A percentile compares a stretch with the other conserved stretches of the same genome.
Evolutionary conservation across 2,329 filamentous ascomycete species (phyloP).

Genomic region (Colletotrichum noveboracense): DNA sequence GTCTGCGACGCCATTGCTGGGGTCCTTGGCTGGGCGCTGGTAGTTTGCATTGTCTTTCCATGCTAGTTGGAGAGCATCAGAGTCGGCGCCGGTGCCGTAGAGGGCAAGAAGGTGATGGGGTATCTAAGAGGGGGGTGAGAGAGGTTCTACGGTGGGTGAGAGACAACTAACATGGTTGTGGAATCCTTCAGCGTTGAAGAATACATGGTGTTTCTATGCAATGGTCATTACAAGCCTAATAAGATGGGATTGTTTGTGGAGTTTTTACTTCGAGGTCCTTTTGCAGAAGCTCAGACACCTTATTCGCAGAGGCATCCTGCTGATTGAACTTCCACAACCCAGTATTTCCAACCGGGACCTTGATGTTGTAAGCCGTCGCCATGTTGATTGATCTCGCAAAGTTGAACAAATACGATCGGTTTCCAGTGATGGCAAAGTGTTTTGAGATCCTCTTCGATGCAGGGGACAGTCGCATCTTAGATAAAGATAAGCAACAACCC

Average conservation of each 20-base stretch:
- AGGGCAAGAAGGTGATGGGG: constrained; percentile 78
- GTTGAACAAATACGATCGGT: not conserved
- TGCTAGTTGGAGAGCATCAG: constrained; percentile 62
- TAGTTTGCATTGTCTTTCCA: constrained; percentile 72
- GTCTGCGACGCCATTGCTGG: constrained; percentile 55
- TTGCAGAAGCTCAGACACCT: constrained; percentile 73
- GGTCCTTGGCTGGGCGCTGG: constrained; percentile 60
- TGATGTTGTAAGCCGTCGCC: constrained; percentile 54
- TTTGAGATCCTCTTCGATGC: not conserved
- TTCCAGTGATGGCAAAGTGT: not conserved
- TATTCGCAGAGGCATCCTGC: constrained; percentile 64
- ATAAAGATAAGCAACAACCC: not conserved
- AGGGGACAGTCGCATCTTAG: constrained; percentile 1
- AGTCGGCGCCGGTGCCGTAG: constrained; percentile 74
- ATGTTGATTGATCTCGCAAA: constrained; percentile 32
- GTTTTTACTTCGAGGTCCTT: constrained; percentile 67
- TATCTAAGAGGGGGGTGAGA: constrained; percentile 45
- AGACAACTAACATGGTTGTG: constrained; percentile 75
- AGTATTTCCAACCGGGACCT: constrained; percentile 52
- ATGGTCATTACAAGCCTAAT: not conserved
- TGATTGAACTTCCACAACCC: constrained; percentile 54
- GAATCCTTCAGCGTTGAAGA: constrained; percentile 76
- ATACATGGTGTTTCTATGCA: constrained; percentile 70
- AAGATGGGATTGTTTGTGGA: not conserved
- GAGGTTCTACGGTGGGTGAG: not conserved